Evolutionary conservation across 2,329 filamentous ascomycete species (phyloP).

Genomic region (Fusarium chlamydosporum): DNA sequence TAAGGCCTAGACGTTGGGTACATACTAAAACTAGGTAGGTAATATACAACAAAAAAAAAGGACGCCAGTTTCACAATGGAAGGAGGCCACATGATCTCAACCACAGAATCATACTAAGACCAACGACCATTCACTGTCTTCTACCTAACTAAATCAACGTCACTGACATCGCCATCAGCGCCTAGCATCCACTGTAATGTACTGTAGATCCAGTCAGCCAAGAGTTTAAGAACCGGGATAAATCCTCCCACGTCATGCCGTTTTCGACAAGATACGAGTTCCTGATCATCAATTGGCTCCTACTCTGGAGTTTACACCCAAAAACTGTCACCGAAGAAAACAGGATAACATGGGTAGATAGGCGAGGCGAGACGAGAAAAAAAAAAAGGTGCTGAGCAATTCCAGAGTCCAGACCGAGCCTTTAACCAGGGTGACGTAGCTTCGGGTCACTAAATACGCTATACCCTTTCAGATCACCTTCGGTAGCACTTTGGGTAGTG

Average conservation of each 20-base stretch:
- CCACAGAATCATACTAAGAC: neutral
- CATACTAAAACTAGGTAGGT: neutral
- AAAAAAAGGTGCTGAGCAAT: constrained; percentile 19
- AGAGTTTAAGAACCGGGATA: constrained; percentile 9
- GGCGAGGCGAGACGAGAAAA: neutral
- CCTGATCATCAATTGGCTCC: constrained; percentile 13
- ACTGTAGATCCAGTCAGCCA: neutral
- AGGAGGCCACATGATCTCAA: constrained; percentile 39
- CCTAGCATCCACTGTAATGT: constrained; percentile 10
- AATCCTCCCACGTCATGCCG: constrained; percentile 17
- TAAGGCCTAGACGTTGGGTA: constrained; percentile 13
- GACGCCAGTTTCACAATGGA: constrained; percentile 27
- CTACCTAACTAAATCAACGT: constrained; percentile 30
- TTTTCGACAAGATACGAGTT: neutral
- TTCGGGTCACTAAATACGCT: constrained; percentile 37
- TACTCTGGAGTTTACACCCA: constrained; percentile 1
- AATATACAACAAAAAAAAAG: constrained; percentile 5
- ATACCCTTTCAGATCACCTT: constrained; percentile 25
- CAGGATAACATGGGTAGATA: constrained; percentile 17
- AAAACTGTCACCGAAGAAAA: constrained; percentile 37
- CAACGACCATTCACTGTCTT: neutral
- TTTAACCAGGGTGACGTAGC: constrained; percentile 46
- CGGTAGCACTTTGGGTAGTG: constrained; percentile 48
- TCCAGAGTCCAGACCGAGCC: constrained; percentile 28
- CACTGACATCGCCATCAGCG: constrained; percentile 26